Percentiles rank a stretch among this genome's conserved stretches.
phyloP scores from a whole-genome alignment of 1,139 yeast genomes.

The Blastobotrys illinoisensis region DNA sequence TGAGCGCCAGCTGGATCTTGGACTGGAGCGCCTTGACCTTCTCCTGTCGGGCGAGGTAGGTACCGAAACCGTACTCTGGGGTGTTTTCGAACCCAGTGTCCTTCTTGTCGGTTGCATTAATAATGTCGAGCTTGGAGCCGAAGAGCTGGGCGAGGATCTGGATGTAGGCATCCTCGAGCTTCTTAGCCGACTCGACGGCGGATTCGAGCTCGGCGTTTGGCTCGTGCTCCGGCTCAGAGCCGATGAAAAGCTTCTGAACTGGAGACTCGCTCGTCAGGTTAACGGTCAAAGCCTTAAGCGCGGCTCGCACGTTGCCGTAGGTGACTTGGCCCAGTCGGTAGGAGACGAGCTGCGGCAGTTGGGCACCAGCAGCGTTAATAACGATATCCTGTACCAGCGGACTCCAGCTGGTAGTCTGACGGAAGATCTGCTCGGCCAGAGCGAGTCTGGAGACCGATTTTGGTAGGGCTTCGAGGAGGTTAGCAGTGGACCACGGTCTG shows the following conservation, averaged over 20 bases:
- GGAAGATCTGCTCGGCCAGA: slow-evolving; percentile 55
- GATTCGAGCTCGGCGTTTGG: slow-evolving; percentile 10
- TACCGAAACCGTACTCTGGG: slow-evolving; percentile 89
- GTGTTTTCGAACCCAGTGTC: slow-evolving; percentile 38
- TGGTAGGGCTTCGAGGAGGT: slow-evolving; percentile 51
- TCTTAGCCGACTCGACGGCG: slow-evolving; percentile 44
- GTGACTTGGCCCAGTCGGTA: slow-evolving; percentile 52
- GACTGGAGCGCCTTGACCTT: slow-evolving; percentile 38
- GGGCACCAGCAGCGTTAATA: slow-evolving; percentile 43
- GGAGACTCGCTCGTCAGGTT: slow-evolving; percentile 54
- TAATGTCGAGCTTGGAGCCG: slow-evolving; percentile 45
- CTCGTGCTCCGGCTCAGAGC: slow-evolving; percentile 32
- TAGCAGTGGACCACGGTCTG: slow-evolving; percentile 61
- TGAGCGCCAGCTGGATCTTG: slow-evolving; percentile 47
- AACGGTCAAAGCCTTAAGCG: slow-evolving; percentile 45
- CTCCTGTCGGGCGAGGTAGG: slow-evolving; percentile 55
- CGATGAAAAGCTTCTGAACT: slow-evolving; percentile 58
- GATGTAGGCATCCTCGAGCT: slow-evolving; percentile 72
- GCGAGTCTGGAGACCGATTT: slow-evolving; percentile 52
- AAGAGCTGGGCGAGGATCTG: slow-evolving; percentile 70
- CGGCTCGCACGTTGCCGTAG: slow-evolving; percentile 40
- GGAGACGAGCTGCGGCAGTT: slow-evolving; percentile 43
- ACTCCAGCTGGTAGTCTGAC: slow-evolving; percentile 48
- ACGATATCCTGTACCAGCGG: slow-evolving; percentile 74
- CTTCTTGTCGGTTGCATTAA: slow-evolving; percentile 50